A percentile compares a stretch with the other conserved stretches of the same genome.
Evolutionary conservation across 2,329 filamentous ascomycete species (phyloP).

Genomic region (Orbilia blumenaviensis): DNA sequence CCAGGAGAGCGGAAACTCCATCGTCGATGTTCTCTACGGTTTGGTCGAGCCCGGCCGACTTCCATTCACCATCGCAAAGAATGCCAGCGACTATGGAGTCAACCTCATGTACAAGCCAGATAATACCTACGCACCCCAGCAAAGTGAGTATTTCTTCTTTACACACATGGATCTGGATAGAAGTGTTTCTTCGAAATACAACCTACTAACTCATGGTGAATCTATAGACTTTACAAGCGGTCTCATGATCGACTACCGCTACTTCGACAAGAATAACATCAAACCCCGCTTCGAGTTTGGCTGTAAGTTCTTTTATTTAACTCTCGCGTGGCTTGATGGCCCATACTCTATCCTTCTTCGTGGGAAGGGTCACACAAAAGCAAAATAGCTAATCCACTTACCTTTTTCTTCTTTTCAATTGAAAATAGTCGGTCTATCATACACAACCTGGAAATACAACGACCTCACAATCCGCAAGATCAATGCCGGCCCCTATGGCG

Average conservation of each 20-base stretch:
- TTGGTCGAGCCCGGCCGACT: constrained; percentile 63
- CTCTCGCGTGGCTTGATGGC: constrained; percentile 61
- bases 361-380: constrained; percentile 22
- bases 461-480: constrained; percentile 69
- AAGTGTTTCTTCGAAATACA: background rate
- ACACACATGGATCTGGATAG: background rate
- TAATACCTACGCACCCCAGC: constrained; percentile 48
- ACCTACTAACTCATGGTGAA: background rate
- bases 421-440: constrained; percentile 71
- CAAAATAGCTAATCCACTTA: constrained; percentile 8
- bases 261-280: constrained; percentile 73
- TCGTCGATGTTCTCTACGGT: constrained; percentile 78
- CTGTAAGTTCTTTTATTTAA: constrained; percentile 59
- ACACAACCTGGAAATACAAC: constrained; percentile 81
- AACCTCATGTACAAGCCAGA: constrained; percentile 51
- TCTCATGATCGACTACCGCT: constrained; percentile 81
- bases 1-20: constrained; percentile 77
- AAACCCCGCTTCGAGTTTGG: constrained; percentile 83
- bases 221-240: constrained; percentile 75
- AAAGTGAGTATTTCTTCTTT: too few relatives aligned
- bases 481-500: constrained; percentile 65
- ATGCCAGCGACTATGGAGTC: constrained; percentile 62
- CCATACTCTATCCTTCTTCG: too few relatives aligned
- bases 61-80: constrained; percentile 67
- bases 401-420: background rate